phyloP scores from a whole-genome alignment of 2,329 filamentous ascomycete species.

The Scolecobasidium constrictum region DNA sequence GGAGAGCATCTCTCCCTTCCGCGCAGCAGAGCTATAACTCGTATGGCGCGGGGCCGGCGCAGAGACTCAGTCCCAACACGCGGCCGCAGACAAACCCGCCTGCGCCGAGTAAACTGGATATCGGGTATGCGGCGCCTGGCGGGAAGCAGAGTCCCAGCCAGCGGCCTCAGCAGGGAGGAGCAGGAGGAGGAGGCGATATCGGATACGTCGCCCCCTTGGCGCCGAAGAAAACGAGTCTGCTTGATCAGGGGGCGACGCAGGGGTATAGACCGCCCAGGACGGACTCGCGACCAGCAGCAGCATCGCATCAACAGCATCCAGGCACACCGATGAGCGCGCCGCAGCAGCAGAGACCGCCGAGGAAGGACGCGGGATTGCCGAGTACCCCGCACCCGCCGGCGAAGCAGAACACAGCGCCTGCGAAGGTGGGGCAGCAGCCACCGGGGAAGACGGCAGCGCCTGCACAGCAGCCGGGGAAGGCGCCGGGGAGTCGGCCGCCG shows the following conservation, averaged over 20 bases:
- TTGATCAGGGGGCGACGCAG: not conserved
- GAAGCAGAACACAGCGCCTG: not conserved
- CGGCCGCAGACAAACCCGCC: not conserved
- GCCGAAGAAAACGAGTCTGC: not conserved
- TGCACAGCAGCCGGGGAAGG: not conserved
- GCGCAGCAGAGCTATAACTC: not conserved
- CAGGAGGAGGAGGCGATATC: too few relatives aligned
- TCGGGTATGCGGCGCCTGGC: conserved; percentile 5
- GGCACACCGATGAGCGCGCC: not conserved
- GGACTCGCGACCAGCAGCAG: not conserved
- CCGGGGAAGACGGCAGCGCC: conserved; percentile 2
- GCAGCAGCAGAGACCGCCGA: not conserved
- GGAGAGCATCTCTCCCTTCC: too few relatives aligned
- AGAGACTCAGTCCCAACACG: not conserved
- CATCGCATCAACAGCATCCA: not conserved
- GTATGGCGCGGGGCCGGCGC: not conserved
- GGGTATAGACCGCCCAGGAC: conserved; percentile 5
- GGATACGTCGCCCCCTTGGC: conserved; percentile 9
- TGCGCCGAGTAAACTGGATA: not conserved
- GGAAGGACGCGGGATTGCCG: not conserved
- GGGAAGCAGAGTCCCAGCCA: not conserved
- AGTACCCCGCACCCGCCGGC: not conserved
- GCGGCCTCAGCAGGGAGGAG: conserved; percentile 3
- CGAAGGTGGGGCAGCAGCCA: not conserved
- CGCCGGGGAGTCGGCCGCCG: conserved; percentile 5